Conservation (phyloP, 352 stramenopile genomes). For the Phytophthora pluvialis region DNA sequence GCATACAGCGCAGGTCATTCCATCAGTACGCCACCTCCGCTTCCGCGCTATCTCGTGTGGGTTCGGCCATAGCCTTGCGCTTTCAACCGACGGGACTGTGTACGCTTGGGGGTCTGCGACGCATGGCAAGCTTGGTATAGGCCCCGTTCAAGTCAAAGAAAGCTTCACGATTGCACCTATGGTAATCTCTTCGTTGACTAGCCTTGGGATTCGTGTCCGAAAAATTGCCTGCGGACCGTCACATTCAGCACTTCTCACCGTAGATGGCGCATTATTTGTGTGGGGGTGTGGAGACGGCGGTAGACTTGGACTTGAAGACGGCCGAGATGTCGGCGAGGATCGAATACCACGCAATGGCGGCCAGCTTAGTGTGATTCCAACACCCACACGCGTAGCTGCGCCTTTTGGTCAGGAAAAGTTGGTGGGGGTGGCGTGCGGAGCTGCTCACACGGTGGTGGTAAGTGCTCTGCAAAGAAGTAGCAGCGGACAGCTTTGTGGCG, state of each 20-base stretch:
- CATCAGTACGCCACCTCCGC: slow-evolving; percentile 44
- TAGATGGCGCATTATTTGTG: slow-evolving; percentile 64
- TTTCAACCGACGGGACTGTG: slow-evolving; percentile 69
- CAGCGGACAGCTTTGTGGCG: slow-evolving; percentile 15
- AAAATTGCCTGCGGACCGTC: slow-evolving; percentile 82
- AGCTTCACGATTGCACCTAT: slow-evolving; percentile 75
- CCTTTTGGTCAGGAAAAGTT: slow-evolving; percentile 53
- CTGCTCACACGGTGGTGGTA: slow-evolving; percentile 65
- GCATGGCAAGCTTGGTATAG: slow-evolving; percentile 77
- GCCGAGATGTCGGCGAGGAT: slow-evolving; percentile 62
- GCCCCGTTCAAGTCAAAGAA: slow-evolving; percentile 45
- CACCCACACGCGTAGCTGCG: slow-evolving; percentile 46
- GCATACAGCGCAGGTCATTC: slow-evolving; percentile 51
- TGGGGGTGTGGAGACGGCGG: slow-evolving; percentile 80
- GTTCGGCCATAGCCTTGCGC: slow-evolving; percentile 73
- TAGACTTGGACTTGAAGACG: slow-evolving; percentile 74
- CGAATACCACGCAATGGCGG: slow-evolving; percentile 64
- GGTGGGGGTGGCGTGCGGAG: slow-evolving; percentile 74
- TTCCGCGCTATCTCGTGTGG: slow-evolving; percentile 69
- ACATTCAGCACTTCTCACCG: slow-evolving; percentile 73
- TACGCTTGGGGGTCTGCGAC: slow-evolving; percentile 78
- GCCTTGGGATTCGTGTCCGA: slow-evolving; percentile 41
- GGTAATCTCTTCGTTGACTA: slow-evolving; percentile 37
- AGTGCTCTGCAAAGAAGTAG: slow-evolving; percentile 31
- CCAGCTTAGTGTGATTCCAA: slow-evolving; percentile 46